Evolutionary conservation across 2,329 filamentous ascomycete species (phyloP), one percentile per base, ranked within the genome.

Genomic region (Aspergillus texensis): DNA sequence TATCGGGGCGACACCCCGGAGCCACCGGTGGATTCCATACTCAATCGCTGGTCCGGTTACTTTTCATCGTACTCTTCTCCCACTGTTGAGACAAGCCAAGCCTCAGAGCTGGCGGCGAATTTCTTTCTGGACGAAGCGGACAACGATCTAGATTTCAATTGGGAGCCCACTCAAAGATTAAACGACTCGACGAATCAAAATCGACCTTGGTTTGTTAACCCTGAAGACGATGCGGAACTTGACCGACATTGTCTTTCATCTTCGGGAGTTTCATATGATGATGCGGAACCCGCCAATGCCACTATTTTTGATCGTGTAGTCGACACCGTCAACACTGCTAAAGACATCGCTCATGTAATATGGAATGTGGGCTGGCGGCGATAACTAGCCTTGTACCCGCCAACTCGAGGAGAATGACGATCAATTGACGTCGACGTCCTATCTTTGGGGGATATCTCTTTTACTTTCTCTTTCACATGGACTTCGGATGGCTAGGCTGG

Each of bases 181-280:
- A 50, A 65, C 9, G 60, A 64, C 26, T 46, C 58, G 21, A 34
- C 41, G 21, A 61, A 68, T 34, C 67, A 58, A 36, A 67, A 65
- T 60, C 72, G 69, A 26, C 69, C 75, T 8, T 77, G 62, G 80
- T 79, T 69, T 67, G 63, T 78, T 67, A 65, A 72, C 39, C 62
- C 73, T 4, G 67, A 74, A 65, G 77, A 86, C 12, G 84, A 88
- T 34, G 82, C 88, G 53, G 85, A 87, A 48, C 82, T 85, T 57
- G 78, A 84, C 50, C 81, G 78, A 21, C 89, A 89, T 58, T 88
- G 90, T 66, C 86, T 93, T 69, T 96, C 92, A 24, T 84, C 88
- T 57, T 95, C 92, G 45, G 93, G 93, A 69, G 96, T 96, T 92
- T 92, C 93, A 9, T 91, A 89, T 70, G 91, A 93, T 70, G 90